Evolutionary conservation across 192 early-diverging fungal genomes (phyloP), one percentile per base, ranked within the genome.

Genomic region (Entomortierella lignicola): DNA sequence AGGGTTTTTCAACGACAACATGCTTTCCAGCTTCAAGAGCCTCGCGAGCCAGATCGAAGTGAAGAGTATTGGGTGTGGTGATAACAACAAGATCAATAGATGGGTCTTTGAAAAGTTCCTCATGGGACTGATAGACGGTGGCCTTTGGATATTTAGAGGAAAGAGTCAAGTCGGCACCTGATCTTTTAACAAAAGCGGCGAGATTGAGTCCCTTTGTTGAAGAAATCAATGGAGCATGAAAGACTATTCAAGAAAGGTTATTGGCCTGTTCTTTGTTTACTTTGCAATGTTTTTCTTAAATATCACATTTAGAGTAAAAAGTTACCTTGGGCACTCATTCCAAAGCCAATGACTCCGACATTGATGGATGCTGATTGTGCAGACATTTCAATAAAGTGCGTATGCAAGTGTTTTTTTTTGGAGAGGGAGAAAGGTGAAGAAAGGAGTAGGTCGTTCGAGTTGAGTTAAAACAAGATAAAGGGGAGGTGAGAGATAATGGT

Each of bases 1-100:
- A 92, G 23, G 93, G 93, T 75, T 94, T 94, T 64, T 94, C 93
- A 13, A 93, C 90, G 31, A 94, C 69, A 39, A 91, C 90, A 70
- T 94, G 83, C 55, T 91, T 94, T 47, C 90, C 90, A 18, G 89
- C 81, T 32, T 89, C 55, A 60, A 94, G 69, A 2, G 86, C 81
- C 59, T 84, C 55, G 47, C 87, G 86, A 13, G 87, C 86, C 0
- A 89, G 84, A n/a, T 65, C 61, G 42, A 82, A 91, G 69, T 94
- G 93, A 2, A 87, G 82, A 41, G 83, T 83, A 67, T 91, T 90
- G 27, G 93, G 92, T 12, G 90, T 90, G 21, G 90, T 91, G 47
- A 94, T 88, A 27, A 94, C 83, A n/a, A 93, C 89, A 1, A 93
- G 82, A 25, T 92, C 86, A 52, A 94, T 84, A 18, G 84, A 81